Conservation (phyloP, 2,329 filamentous ascomycete species). For the Didymella arachidicola region DNA sequence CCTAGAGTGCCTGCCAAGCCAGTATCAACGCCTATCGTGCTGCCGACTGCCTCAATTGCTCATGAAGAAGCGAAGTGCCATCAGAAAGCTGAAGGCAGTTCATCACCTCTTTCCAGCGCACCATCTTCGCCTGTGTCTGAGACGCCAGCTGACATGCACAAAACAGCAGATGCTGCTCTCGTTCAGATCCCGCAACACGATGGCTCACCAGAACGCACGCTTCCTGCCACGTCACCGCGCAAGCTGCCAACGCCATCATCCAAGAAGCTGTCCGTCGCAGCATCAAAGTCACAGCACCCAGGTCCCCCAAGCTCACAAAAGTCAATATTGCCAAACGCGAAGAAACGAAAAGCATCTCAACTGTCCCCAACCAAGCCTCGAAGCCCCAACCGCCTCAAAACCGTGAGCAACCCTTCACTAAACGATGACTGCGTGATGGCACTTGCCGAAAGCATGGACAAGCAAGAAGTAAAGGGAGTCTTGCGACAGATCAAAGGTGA, state of each 20-base stretch:
- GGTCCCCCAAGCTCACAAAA: conserved; percentile 1
- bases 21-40: neutral
- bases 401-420: conserved; percentile 41
- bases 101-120: conserved; percentile 23
- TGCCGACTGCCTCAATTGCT: neutral
- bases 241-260: neutral
- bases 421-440: conserved; percentile 47
- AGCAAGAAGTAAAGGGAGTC: conserved; percentile 28
- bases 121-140: conserved; percentile 21
- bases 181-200: conserved; percentile 18
- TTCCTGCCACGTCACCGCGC: neutral
- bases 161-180: neutral
- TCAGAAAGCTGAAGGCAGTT: neutral
- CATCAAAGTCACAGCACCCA: neutral
- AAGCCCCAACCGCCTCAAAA: conserved; percentile 28
- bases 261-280: neutral
- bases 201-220: conserved; percentile 13
- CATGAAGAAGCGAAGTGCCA: neutral
- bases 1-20: conserved; percentile 20
- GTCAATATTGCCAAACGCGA: conserved; percentile 5
- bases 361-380: conserved; percentile 8
- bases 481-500: conserved; percentile 52
- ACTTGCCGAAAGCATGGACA: conserved; percentile 39
- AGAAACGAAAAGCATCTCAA: conserved; percentile 23
- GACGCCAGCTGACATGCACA: neutral